Conservation (phyloP, 1,139 yeast species). For the Maudiozyma humilis region DNA sequence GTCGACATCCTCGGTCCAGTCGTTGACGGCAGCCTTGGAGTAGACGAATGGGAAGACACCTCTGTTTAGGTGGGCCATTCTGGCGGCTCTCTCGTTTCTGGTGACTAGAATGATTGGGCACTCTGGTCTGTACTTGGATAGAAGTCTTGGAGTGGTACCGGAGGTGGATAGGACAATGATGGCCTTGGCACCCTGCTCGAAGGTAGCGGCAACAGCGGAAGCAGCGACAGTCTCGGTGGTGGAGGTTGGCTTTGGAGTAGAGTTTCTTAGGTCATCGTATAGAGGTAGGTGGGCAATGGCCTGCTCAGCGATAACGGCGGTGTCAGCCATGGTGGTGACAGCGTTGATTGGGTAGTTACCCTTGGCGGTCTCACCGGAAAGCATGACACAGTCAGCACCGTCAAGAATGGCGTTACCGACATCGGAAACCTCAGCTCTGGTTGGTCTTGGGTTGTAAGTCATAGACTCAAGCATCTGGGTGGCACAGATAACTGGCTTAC, state of each 20-base stretch:
- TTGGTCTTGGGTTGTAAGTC: conserved; percentile 99
- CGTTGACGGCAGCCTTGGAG: conserved; percentile 54
- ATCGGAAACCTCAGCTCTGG: conserved; percentile 99
- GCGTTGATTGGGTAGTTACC: conserved; percentile 98
- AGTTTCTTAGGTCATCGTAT: conserved; percentile 81
- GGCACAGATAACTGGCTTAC: conserved; percentile 99
- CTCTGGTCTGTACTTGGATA: conserved; percentile 94
- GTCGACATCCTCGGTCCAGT: conserved; percentile 97
- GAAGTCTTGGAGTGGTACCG: conserved; percentile 91
- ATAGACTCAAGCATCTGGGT: conserved; percentile 99
- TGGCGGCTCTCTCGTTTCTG: conserved; percentile 86
- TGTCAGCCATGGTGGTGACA: conserved; percentile 97
- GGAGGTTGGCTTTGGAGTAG: conserved; percentile 82
- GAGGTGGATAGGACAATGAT: conserved; percentile 92
- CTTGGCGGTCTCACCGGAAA: conserved; percentile 99
- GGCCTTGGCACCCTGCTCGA: conserved; percentile 95
- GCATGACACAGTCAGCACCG: conserved; percentile 99
- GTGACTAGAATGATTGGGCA: conserved; percentile 98
- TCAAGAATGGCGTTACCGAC: conserved; percentile 98
- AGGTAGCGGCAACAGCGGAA: conserved; percentile 92
- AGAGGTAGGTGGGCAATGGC: conserved; percentile 85
- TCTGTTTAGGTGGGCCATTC: conserved; percentile 92
- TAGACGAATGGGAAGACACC: conserved; percentile 97
- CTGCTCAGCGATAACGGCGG: conserved; percentile 92
- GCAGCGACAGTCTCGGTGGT: conserved; percentile 96